phyloP scores from a whole-genome alignment of 495 filamentous ascomycete genomes.

The Aspergillus saccharolyticus region DNA sequence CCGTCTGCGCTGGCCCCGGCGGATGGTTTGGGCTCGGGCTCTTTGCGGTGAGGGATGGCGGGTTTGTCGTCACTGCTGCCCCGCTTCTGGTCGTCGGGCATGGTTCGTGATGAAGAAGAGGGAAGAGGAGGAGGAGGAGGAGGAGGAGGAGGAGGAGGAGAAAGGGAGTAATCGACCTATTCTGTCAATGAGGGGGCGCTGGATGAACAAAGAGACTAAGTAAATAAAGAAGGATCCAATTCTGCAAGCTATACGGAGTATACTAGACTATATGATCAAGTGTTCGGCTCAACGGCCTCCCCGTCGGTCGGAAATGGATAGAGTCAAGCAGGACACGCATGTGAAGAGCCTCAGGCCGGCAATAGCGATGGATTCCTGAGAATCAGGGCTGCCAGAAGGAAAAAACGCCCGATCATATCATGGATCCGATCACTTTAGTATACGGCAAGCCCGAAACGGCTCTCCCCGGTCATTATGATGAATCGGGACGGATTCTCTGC shows the following conservation, averaged over 20 bases:
- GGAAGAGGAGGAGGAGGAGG: not conserved
- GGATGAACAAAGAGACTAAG: not conserved
- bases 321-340: constrained; percentile 10
- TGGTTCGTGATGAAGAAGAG: constrained; percentile 7
- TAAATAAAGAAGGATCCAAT: not conserved
- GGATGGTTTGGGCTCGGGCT: constrained; percentile 9
- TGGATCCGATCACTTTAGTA: not conserved
- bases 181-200: not conserved
- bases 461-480: not conserved
- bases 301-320: constrained; percentile 11
- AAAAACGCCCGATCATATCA: not conserved
- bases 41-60: constrained; percentile 7
- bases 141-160: no score
- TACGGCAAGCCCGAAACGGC: not conserved
- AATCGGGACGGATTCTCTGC: not conserved
- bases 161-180: no score
- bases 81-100: constrained; percentile 22
- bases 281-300: constrained; percentile 19
- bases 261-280: no score
- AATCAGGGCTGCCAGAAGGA: not conserved
- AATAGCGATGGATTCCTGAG: not conserved
- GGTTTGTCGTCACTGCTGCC: constrained; percentile 16
- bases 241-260: not conserved
- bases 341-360: constrained; percentile 13
- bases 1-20: constrained; percentile 2